Evolutionary conservation across 345 rosid species (phyloP), one percentile per base, ranked within the genome.

Genomic region (Nephelium lappaceum): DNA sequence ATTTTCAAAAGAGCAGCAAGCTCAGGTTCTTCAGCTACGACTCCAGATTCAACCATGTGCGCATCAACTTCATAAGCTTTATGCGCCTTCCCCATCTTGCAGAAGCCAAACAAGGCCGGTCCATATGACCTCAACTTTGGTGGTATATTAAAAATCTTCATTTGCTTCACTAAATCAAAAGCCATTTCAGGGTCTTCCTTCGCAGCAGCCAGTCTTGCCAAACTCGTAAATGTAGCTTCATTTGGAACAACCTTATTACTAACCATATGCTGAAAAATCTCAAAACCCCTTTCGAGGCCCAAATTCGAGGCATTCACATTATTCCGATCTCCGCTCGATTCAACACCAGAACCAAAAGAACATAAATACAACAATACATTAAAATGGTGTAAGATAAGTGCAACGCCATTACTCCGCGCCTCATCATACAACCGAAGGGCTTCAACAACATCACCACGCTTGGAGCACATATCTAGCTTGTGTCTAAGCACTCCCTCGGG

Each of bases 121-220:
- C 92, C 97, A 68, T 96, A 96, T 0, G 98, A 94, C 87, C 99
- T 89, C 83, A 96, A 75, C 81, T 78, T 89, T 1, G 99, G 97
- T 43, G 84, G 85, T 70, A 96, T 88, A 78, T 90, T 91, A 67
- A 82, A 87, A 70, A 75, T 64, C 81, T 87, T 87, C 99, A 94
- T 96, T 78, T 89, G 89, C 86, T 91, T 91, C 25, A 96, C 90
- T 88, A 94, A 84, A 77, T 92, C 90, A 49, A 96, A 94, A 62
- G 99, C 98, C 98, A 90, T 90, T 11, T 92, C 93, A 5, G 91
- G 97, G 83, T 94, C 98, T 72, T 92, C 97, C 81, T 79, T 69
- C 15, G 90, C 95, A 72, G 86, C 88, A 11, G 97, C 97, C 67
- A 96, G 80, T 77, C 97, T 92, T 21, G 97, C 97, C 49, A 84